Conservation (phyloP, 345 rosid genomes). For the Raphanus sativus region DNA sequence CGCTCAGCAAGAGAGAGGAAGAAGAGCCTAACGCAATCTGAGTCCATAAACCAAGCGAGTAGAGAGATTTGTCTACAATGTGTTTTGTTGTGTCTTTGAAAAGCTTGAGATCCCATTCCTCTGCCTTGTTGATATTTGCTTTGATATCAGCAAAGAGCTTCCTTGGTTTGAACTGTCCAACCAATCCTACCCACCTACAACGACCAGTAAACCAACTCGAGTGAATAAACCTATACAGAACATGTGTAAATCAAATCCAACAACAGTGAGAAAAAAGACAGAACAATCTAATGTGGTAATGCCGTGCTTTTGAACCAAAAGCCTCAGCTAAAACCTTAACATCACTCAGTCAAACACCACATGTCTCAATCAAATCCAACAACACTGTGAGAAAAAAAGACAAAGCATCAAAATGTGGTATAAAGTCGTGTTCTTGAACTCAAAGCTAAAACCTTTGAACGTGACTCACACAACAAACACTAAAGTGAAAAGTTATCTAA, state of each 20-base stretch:
- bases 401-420: neutral
- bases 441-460: neutral
- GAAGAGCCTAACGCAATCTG: constrained; percentile 56
- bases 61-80: constrained; percentile 69
- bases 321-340: neutral
- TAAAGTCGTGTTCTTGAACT: neutral
- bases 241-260: constrained; percentile 15
- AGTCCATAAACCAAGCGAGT: constrained; percentile 59
- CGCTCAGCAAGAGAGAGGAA: constrained; percentile 50
- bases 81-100: constrained; percentile 59
- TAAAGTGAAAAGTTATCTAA: neutral
- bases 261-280: neutral
- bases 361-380: neutral
- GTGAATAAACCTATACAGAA: neutral
- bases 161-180: constrained; percentile 78
- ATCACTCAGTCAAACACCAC: neutral
- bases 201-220: neutral
- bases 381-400: too few species aligned
- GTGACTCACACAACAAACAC: neutral
- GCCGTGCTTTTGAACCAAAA: neutral
- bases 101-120: constrained; percentile 51
- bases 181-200: constrained; percentile 71
- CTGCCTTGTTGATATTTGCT: constrained; percentile 49
- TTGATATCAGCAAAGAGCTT: constrained; percentile 62
- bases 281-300: neutral